Conservation (phyloP, 768 basidiomycete genomes). For the Leucosporidium yakuticum region DNA sequence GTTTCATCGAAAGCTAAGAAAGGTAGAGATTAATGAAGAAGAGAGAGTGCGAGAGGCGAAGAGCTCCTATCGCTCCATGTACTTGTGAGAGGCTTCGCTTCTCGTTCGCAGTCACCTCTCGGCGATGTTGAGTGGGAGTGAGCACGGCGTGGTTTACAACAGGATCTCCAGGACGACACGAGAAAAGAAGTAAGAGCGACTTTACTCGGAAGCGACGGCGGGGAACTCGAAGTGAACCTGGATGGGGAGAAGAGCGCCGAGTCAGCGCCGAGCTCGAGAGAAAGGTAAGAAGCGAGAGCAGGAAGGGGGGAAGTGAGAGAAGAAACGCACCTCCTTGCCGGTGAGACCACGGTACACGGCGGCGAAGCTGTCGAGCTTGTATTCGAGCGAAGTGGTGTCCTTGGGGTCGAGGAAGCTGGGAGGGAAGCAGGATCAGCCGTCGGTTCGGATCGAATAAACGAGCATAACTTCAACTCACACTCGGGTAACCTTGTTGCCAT, state of each 20-base stretch:
- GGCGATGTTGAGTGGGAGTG: too few relatives aligned
- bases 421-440: neutral
- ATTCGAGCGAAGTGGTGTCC: conserved; percentile 95
- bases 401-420: conserved; percentile 93
- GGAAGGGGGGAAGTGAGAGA: neutral
- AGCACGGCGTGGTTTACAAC: too few relatives aligned
- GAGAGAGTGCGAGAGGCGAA: conserved; percentile 56
- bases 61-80: conserved; percentile 97
- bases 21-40: neutral
- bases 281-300: neutral
- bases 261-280: neutral
- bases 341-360: conserved; percentile 77
- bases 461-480: conserved; percentile 61
- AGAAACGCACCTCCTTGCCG: conserved; percentile 72
- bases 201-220: conserved; percentile 25
- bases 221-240: conserved; percentile 35
- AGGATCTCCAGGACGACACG: neutral
- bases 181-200: neutral
- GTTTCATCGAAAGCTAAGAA: too few relatives aligned
- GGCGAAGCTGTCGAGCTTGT: conserved; percentile 99
- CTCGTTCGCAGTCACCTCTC: too few relatives aligned
- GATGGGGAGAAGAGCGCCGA: too few relatives aligned
- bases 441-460: neutral
- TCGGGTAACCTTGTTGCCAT: conserved; percentile 92
- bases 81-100: conserved; percentile 40